phyloP scores from a whole-genome alignment of 192 early-diverging fungal genomes.

The Backusella sp. region DNA sequence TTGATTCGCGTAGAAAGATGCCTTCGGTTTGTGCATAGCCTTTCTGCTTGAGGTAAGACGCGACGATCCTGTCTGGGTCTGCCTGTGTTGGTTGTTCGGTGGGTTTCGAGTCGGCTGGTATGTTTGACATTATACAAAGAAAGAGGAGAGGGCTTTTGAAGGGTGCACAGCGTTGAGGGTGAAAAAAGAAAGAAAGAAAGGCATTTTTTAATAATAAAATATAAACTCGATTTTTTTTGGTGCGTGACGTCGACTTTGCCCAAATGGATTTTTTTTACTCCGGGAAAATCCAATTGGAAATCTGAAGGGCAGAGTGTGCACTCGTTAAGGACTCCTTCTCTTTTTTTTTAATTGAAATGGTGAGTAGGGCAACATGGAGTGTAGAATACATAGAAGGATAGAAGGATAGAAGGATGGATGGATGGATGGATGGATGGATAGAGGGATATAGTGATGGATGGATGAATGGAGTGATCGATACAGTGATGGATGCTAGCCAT shows the following conservation, averaged over 20 bases:
- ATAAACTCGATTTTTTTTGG: too few species aligned
- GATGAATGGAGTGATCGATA: background rate
- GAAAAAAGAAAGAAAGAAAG: background rate
- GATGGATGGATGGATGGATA: slow-evolving; percentile 1
- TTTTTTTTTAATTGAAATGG: slow-evolving; percentile 22
- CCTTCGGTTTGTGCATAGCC: slow-evolving; percentile 69
- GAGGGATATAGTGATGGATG: background rate
- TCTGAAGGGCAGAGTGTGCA: background rate
- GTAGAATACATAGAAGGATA: background rate
- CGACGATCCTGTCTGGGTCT: slow-evolving; percentile 60
- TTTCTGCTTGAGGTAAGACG: slow-evolving; percentile 65
- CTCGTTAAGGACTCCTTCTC: slow-evolving; percentile 4
- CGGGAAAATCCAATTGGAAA: background rate
- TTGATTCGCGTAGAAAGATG: slow-evolving; percentile 62
- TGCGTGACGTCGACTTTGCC: slow-evolving; percentile 7
- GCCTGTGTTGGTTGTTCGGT: background rate
- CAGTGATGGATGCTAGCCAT: background rate
- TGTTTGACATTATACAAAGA: background rate
- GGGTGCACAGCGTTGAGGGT: background rate
- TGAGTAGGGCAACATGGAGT: slow-evolving; percentile 2
- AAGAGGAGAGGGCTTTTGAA: background rate
- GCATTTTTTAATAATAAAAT: background rate
- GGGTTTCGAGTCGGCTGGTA: background rate
- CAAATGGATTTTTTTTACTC: background rate
- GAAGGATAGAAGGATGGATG: background rate